These are phyloP conservation scores for Hanseniaspora lachancei DNA, from an alignment of 805 yeast genomes.

Conservation along the genomic window DNA sequence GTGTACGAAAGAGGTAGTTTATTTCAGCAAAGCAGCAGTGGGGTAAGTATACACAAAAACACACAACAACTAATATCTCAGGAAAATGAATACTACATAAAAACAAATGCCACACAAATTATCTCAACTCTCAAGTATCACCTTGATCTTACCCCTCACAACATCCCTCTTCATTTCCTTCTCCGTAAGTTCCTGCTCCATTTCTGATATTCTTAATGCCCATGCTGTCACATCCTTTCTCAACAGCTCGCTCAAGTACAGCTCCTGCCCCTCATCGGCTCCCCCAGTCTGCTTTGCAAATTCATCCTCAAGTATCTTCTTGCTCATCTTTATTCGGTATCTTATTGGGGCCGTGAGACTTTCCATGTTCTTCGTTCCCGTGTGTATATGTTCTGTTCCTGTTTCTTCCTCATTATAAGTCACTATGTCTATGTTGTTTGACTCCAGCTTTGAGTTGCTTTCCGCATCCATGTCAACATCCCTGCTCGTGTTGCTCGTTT, in stretches of 20 bases:
- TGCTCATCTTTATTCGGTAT: slow-evolving; percentile 11
- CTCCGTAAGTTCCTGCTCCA: slow-evolving; percentile 20
- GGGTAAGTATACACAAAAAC: no score
- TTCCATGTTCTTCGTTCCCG: slow-evolving; percentile 12
- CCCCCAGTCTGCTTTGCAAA: not conserved
- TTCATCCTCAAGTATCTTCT: not conserved
- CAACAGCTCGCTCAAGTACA: slow-evolving; percentile 18
- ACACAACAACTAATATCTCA: no score
- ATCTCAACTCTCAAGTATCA: not conserved
- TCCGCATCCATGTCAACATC: not conserved
- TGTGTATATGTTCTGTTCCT: slow-evolving; percentile 2
- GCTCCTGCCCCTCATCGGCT: not conserved
- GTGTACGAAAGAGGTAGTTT: no score
- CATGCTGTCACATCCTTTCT: slow-evolving; percentile 23
- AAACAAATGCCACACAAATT: no score
- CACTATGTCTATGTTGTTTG: slow-evolving; percentile 3
- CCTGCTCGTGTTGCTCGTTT: not conserved
- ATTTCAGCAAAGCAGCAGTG: no score
- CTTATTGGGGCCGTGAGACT: slow-evolving; percentile 11
- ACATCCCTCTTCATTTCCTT: slow-evolving; percentile 18
- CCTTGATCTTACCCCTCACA: slow-evolving; percentile 14
- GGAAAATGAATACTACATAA: no score
- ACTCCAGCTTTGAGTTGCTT: not conserved
- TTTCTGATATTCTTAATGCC: slow-evolving; percentile 19
- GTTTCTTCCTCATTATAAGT: slow-evolving; percentile 10